These are phyloP conservation scores for Sonneratia caseolaris DNA, from an alignment of 345 rosid genomes.

Conservation along the genomic window DNA sequence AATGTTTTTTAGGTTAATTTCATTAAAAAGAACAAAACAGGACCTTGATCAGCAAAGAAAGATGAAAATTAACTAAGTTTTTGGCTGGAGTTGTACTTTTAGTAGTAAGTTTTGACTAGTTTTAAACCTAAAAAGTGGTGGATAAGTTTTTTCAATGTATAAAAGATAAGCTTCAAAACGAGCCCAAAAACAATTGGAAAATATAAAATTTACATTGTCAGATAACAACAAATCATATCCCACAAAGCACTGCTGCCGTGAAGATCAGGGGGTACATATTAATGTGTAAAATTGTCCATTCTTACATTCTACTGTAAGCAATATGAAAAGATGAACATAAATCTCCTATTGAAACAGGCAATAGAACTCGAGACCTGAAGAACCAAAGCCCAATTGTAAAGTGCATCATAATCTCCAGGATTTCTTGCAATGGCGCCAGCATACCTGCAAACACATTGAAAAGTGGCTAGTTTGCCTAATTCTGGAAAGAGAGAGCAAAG, in stretches of 20 bases:
- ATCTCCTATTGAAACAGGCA: neutral
- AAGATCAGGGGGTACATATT: neutral
- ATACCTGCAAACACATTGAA: conserved; percentile 42
- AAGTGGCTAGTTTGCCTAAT: neutral
- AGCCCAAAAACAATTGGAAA: neutral
- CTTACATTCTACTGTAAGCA: neutral
- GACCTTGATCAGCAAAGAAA: neutral
- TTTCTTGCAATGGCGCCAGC: conserved; percentile 82
- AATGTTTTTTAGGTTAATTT: neutral
- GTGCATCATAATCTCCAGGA: conserved; percentile 95
- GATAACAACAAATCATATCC: neutral
- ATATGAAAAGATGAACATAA: neutral
- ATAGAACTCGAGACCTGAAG: conserved; percentile 61
- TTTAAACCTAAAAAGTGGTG: neutral
- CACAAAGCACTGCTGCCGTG: neutral
- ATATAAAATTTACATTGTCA: no score
- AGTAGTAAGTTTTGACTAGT: neutral
- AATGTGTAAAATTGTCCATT: neutral
- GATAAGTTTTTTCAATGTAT: neutral
- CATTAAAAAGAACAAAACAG: neutral
- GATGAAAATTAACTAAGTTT: neutral
- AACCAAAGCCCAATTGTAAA: conserved; percentile 98
- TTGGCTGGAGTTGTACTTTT: neutral
- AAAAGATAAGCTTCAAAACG: neutral
- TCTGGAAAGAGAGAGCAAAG: neutral